phyloP scores from a whole-genome alignment of 306 rosid species.

The Spatholobus suberectus region DNA sequence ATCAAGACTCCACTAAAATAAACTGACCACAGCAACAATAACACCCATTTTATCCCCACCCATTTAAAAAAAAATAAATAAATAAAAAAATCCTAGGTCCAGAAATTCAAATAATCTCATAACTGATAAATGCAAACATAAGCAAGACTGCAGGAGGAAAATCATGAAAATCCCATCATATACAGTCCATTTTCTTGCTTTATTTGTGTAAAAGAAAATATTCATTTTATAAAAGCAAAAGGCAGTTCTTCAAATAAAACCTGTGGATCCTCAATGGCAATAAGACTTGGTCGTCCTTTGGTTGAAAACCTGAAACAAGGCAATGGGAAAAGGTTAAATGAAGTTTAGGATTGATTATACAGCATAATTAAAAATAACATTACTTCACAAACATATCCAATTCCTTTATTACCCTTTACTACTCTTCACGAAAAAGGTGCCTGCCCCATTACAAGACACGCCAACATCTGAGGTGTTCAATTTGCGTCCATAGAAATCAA shows the following conservation, averaged over 20 bases:
- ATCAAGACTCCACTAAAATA: not conserved
- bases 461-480: constrained; percentile 96
- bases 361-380: not conserved
- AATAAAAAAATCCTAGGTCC: not conserved
- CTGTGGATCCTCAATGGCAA: constrained; percentile 99
- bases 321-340: constrained; percentile 3
- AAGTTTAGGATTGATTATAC: constrained; percentile 15
- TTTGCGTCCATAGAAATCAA: constrained; percentile 91
- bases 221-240: constrained; percentile 11
- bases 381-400: constrained; percentile 24
- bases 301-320: constrained; percentile 62
- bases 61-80: not conserved
- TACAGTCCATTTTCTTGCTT: constrained; percentile 9
- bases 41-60: not conserved
- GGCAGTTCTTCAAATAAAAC: constrained; percentile 49
- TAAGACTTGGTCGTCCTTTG: constrained; percentile 64
- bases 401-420: constrained; percentile 68
- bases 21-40: not conserved
- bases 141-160: constrained; percentile 11
- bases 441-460: constrained; percentile 77
- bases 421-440: constrained; percentile 78
- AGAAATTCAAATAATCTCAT: constrained; percentile 12
- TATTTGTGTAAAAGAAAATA: not conserved
- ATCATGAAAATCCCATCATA: not conserved
- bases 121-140: constrained; percentile 21